Evolutionary conservation across 176 grass and related monocot genomes (phyloP), one percentile per base, ranked within the genome.

Genomic region (Paspalum notatum): DNA sequence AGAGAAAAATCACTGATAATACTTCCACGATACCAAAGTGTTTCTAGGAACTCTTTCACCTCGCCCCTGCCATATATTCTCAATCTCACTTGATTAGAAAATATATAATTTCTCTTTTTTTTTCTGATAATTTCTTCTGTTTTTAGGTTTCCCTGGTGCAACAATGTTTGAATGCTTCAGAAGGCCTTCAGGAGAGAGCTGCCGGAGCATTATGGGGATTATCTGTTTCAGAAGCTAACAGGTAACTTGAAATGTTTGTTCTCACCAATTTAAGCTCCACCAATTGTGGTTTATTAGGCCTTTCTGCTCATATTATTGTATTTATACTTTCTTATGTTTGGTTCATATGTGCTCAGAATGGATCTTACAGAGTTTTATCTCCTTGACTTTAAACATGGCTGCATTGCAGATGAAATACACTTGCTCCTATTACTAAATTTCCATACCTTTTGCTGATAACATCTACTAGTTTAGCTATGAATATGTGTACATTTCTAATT

Each of bases 191-290:
- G 73, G 97, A 99, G 91, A 96, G 97, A 88, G 97, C 97, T 72
- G 97, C 97, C 75, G 97, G 97, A 8, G 97, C 97, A 61, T 88
- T 99, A 49, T 99, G 97, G 97, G 97, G 97, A 63, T 82, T 99
- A 84, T 99, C 97, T 83, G 91, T 99, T 79, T 99, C 97, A 85
- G 97, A 99, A 90, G 79, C 97, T 82, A 99, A 96, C 92, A 99
- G 97, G 97, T 98, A 87, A 57, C 68, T 82, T 66, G 11, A 84
- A 71, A 55, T 71, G 37, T 38, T 74, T 75, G 46, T 63, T 68
- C 49, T 44, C 54, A 24, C 40, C 32, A 60, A 77, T 75, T 74
- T 41, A 55, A 63, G 20, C 80, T 76, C 7, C 18, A 24, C 22
- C 42, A 56, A 40, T 66, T 16, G 1, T 56, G 59, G 38, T 74